A percentile compares a stretch with the other conserved stretches of the same genome.
Evolutionary conservation across 2,329 filamentous ascomycete species (phyloP).

Genomic region (Phialophora verrucosa): DNA sequence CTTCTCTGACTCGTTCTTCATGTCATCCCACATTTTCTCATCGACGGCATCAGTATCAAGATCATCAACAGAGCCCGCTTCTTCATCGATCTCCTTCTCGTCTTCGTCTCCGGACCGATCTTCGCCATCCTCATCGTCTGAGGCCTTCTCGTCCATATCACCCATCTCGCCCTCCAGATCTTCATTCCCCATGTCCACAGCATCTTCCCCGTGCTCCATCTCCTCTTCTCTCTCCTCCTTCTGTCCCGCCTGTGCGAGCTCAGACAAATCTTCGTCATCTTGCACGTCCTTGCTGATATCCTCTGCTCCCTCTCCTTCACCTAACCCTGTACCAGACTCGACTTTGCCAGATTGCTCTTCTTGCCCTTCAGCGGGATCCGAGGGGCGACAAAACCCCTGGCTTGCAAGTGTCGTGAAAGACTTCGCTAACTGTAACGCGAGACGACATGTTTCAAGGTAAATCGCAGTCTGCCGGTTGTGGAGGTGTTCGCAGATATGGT

Average conservation of each 20-base stretch:
- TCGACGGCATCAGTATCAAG: slow-evolving; percentile 88
- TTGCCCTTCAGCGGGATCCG: slow-evolving; percentile 75
- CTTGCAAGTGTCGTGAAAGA: slow-evolving; percentile 78
- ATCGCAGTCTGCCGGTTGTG: slow-evolving; percentile 65
- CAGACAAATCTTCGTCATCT: slow-evolving; percentile 89
- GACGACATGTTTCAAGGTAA: slow-evolving; percentile 73
- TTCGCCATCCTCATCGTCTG: slow-evolving; percentile 61
- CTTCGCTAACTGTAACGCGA: slow-evolving; percentile 76
- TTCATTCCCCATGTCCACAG: slow-evolving; percentile 71
- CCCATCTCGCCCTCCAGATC: slow-evolving; percentile 87
- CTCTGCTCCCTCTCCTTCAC: slow-evolving; percentile 91
- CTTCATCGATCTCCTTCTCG: slow-evolving; percentile 79
- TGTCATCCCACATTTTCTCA: slow-evolving; percentile 98
- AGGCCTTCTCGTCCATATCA: slow-evolving; percentile 56
- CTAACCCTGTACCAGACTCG: slow-evolving; percentile 89
- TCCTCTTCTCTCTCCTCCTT: slow-evolving; percentile 62
- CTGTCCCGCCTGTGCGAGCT: slow-evolving; percentile 76
- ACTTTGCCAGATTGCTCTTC: slow-evolving; percentile 73
- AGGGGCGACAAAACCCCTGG: slow-evolving; percentile 89
- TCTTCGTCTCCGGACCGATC: slow-evolving; percentile 68
- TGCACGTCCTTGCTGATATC: slow-evolving; percentile 98
- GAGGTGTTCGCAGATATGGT: slow-evolving; percentile 63
- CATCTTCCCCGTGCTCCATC: slow-evolving; percentile 54
- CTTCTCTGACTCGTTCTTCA: slow-evolving; percentile 54
- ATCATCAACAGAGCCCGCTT: slow-evolving; percentile 88